phyloP scores from a whole-genome alignment of 2,329 filamentous ascomycete species.

The Delphinella strobiligena region DNA sequence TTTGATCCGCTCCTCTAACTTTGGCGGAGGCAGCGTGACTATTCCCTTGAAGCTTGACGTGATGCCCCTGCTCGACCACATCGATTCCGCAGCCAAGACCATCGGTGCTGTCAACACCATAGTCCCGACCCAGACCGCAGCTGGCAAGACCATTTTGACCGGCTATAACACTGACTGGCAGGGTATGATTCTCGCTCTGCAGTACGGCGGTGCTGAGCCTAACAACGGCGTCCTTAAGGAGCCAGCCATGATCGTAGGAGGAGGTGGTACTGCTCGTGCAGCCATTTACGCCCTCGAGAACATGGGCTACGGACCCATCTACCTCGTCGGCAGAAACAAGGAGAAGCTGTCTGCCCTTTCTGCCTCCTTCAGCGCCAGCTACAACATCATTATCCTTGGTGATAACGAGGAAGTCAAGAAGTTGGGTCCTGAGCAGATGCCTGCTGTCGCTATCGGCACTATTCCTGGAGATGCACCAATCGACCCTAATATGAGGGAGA shows the following conservation, averaged over 20 bases:
- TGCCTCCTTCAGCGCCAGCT: constrained; percentile 59
- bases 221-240: constrained; percentile 14
- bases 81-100: constrained; percentile 63
- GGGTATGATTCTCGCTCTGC: constrained; percentile 75
- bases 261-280: constrained; percentile 82
- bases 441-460: constrained; percentile 70
- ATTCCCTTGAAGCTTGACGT: constrained; percentile 91
- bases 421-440: constrained; percentile 36
- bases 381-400: constrained; percentile 56
- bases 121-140: constrained; percentile 41
- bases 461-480: constrained; percentile 83
- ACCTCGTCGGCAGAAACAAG: constrained; percentile 67
- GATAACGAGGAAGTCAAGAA: constrained; percentile 37
- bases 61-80: constrained; percentile 65
- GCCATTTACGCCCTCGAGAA: constrained; percentile 79
- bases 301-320: constrained; percentile 76
- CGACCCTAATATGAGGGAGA: constrained; percentile 55
- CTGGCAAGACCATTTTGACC: constrained; percentile 39
- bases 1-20: constrained; percentile 57
- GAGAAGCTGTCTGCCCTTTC: constrained; percentile 57
- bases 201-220: constrained; percentile 49
- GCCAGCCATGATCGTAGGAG: constrained; percentile 69
- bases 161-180: constrained; percentile 95
- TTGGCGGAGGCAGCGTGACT: constrained; percentile 89
- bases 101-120: constrained; percentile 97